Percentiles rank a stretch among this genome's conserved stretches.
Evolutionary conservation across 2,329 filamentous ascomycete genomes (phyloP).

Genomic region (Fusarium incarnatum): DNA sequence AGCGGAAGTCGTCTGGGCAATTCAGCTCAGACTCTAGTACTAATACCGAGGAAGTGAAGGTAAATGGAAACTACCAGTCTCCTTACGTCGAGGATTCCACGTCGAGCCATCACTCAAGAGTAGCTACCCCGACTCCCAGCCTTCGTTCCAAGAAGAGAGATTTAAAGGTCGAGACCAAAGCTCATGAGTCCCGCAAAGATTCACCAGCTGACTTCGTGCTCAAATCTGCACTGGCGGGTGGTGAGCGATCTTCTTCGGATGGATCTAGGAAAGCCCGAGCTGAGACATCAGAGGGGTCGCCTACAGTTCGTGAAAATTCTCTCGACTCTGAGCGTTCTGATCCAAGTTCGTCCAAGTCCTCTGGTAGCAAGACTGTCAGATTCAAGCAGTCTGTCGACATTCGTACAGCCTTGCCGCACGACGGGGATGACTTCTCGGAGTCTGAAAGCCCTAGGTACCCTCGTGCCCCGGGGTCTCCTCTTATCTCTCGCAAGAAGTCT

Average conservation of each 20-base stretch:
- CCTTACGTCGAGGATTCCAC: constrained; percentile 47
- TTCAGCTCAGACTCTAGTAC: constrained; percentile 30
- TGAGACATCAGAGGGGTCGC: not conserved
- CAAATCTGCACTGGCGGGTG: constrained; percentile 5
- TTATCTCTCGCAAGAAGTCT: constrained; percentile 23
- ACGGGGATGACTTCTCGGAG: constrained; percentile 27
- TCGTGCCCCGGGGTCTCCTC: constrained; percentile 26
- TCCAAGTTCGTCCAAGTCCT: constrained; percentile 40
- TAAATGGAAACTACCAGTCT: constrained; percentile 35
- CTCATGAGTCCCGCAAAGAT: not conserved
- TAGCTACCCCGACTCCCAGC: not conserved
- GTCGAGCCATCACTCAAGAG: constrained; percentile 22
- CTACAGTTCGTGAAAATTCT: constrained; percentile 20
- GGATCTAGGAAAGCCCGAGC: constrained; percentile 3
- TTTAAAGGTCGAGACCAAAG: not conserved
- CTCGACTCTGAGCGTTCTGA: constrained; percentile 38
- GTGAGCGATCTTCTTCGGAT: constrained; percentile 17
- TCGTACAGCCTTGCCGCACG: constrained; percentile 22
- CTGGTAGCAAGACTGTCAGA: constrained; percentile 44
- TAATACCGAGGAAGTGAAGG: not conserved
- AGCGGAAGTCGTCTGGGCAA: constrained; percentile 40
- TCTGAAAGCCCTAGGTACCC: constrained; percentile 9
- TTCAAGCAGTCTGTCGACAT: constrained; percentile 43
- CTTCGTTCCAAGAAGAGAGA: not conserved
- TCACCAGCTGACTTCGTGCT: not conserved